Base-by-base conservation (phyloP, 768 basidiomycete species). In the Glaciozyma antarctica region DNA sequence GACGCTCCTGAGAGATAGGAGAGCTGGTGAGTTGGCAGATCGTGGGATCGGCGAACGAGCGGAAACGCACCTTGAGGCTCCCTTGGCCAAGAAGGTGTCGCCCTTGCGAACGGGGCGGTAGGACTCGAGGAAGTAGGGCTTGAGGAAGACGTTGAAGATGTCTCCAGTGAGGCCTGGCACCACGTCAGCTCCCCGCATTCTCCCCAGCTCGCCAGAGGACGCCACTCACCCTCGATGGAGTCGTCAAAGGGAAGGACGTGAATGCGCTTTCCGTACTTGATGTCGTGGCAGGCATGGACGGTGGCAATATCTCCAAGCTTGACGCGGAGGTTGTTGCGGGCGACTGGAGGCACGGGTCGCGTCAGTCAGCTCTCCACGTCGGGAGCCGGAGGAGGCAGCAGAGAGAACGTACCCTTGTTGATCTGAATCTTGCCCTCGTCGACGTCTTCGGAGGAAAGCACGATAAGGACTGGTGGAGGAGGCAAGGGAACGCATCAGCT, bases 191-290 rank as follows among this genome's bases (percentile, higher is more conserved):
- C 32, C 30, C 2, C 32, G 32, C 32, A 19, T 5, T 28, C 43
- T 7, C 61, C 49, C 30, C 48, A 15, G 28, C 60, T 47, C 44
- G 22, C 8, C 51, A 43, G 43, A 49, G n/a, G 45, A 47, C 55
- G 22, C 3, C 19, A 65, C 76, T 48, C 47, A 79, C 94, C 95
- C 80, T 99, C 95, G 67, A 98, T 81, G 9, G 95, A 98, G 80
- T 99, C 95, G 73, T 97, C 95, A 75, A 99, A 98, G 2, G 95
- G 95, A 21, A 99, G 81, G 66, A 99, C 83, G 76, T 98, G 95
- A 48, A 99, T 85, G 62, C 94, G 87, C 77, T 99, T 98, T 71
- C 95, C 95, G 77, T 99, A 99, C 79, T 97, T 95, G 82, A 98
- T 97, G 75, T 98, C 94, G 65, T 87, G 83, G 76, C 93, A 97